Evolutionary conservation across 2,329 filamentous ascomycete species (phyloP).

Genomic region (Hypomyces perniciosus): DNA sequence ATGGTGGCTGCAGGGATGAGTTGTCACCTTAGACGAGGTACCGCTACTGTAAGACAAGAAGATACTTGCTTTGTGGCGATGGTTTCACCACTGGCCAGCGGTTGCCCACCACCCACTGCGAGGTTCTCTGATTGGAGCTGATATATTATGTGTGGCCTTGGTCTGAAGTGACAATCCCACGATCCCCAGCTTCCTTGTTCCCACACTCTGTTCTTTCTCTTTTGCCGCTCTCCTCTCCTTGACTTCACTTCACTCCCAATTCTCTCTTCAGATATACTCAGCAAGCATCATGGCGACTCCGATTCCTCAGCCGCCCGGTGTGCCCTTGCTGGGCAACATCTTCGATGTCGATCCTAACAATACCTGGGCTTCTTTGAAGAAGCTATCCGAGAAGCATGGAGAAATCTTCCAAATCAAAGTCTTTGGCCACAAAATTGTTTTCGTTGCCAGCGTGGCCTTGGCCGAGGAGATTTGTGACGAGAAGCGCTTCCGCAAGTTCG

Average conservation of each 20-base stretch:
- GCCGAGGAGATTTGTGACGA: constrained; percentile 47
- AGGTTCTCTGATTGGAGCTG: not conserved
- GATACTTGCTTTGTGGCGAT: not conserved
- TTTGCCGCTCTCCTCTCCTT: not conserved
- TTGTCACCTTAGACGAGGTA: constrained; percentile 7
- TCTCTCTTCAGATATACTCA: not conserved
- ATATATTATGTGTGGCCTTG: constrained; percentile 3
- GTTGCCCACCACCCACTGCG: not conserved
- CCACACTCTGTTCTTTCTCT: not conserved
- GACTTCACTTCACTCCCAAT: not conserved
- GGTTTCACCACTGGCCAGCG: constrained; percentile 12
- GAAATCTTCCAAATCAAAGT: constrained; percentile 36
- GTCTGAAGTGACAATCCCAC: not conserved
- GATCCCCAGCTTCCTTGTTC: not conserved
- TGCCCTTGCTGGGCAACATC: constrained; percentile 34
- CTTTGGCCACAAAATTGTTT: constrained; percentile 30
- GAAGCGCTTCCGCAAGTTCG: constrained; percentile 48
- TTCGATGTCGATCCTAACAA: constrained; percentile 30
- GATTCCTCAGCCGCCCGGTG: constrained; percentile 29
- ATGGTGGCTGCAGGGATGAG: constrained; percentile 13
- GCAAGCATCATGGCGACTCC: constrained; percentile 29
- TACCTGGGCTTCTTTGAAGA: constrained; percentile 32
- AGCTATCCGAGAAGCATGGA: constrained; percentile 29
- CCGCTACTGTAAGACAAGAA: not conserved
- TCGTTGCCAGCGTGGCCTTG: constrained; percentile 43